These are phyloP conservation scores for Hansenula lynferdii DNA, from an alignment of 1,139 yeast genomes.

Conservation along the genomic window DNA sequence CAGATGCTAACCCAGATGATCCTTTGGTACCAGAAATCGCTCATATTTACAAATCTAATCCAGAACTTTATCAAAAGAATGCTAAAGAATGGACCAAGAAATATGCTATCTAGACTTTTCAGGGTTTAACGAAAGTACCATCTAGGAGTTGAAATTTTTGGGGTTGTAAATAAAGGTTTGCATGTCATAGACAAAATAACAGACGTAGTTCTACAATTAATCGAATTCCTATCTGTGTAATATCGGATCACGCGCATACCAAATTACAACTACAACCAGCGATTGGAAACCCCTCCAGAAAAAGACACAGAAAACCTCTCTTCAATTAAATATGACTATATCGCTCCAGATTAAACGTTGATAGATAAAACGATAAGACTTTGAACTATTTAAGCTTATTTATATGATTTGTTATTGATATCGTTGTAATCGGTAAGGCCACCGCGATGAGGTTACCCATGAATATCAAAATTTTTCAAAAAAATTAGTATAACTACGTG, in stretches of 20 bases:
- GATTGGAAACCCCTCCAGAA: no score
- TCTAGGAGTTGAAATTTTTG: neutral
- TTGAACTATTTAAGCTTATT: no score
- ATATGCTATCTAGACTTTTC: slow-evolving; percentile 69
- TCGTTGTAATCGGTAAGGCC: slow-evolving; percentile 1
- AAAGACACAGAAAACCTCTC: no score
- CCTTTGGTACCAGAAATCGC: slow-evolving; percentile 99
- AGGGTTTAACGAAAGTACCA: neutral
- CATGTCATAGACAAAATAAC: slow-evolving; percentile 2
- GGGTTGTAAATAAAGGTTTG: slow-evolving; percentile 4
- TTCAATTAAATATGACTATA: no score
- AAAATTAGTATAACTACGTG: neutral
- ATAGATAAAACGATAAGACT: no score
- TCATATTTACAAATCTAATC: slow-evolving; percentile 91
- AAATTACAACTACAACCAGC: no score
- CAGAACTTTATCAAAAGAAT: slow-evolving; percentile 91
- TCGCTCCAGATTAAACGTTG: no score
- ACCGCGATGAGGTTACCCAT: slow-evolving; percentile 4
- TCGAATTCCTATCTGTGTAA: no score
- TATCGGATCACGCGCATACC: no score
- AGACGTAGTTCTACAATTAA: no score
- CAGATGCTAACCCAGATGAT: slow-evolving; percentile 99
- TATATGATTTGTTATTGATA: no score
- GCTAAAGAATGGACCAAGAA: slow-evolving; percentile 99
- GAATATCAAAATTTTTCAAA: neutral